Conservation (phyloP, 768 basidiomycete species). For the Naganishia randhawae region DNA sequence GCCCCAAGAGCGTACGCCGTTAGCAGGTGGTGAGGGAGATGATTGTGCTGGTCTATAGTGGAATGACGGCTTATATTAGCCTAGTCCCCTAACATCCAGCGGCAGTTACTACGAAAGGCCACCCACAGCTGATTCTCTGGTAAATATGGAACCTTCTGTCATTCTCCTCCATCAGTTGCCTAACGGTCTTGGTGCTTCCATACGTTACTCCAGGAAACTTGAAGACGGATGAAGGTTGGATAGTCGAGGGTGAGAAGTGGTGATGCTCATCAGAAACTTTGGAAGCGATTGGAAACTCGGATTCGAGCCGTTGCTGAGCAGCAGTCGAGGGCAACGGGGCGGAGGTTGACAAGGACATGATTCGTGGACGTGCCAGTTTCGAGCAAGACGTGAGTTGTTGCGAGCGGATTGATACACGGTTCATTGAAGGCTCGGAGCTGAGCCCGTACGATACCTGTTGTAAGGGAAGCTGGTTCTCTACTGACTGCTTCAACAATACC, state of each 20-base stretch:
- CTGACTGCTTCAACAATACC: no score
- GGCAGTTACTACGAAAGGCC: background rate
- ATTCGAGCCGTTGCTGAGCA: background rate
- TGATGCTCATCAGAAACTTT: background rate
- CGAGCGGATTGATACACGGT: background rate
- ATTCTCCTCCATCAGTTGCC: conserved; percentile 37
- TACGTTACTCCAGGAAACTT: conserved; percentile 35
- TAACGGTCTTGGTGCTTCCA: conserved; percentile 31
- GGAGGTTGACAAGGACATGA: background rate
- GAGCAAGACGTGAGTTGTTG: background rate
- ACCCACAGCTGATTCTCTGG: conserved; percentile 34
- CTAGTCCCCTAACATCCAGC: background rate
- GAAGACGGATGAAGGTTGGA: conserved; percentile 32
- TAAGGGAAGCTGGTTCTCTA: no score
- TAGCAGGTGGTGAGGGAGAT: conserved; percentile 39
- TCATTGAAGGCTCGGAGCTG: background rate
- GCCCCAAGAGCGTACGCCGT: conserved; percentile 42
- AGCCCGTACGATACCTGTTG: no score
- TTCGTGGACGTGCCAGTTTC: background rate
- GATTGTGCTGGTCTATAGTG: conserved; percentile 37
- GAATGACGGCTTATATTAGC: background rate
- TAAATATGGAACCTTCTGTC: conserved; percentile 40
- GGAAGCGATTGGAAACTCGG: background rate
- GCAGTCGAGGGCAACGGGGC: background rate
- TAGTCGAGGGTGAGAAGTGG: conserved; percentile 35